Percentiles rank a stretch among this genome's conserved stretches.
Conservation (phyloP, 306 rosid species). For the Quercus variabilis region DNA sequence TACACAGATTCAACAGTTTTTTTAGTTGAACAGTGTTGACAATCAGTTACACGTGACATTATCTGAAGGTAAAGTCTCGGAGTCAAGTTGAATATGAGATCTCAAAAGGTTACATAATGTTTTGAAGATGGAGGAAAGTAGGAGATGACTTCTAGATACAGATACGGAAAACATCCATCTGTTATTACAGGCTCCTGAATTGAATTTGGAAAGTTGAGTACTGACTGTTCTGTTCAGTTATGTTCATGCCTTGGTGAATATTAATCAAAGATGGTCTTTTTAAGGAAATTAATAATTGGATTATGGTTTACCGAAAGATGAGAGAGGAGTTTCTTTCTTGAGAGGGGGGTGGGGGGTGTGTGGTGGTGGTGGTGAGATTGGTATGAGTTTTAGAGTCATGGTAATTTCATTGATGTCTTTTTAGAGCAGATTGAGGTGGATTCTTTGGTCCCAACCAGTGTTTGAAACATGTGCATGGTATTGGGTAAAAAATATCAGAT, state of each 20-base stretch:
- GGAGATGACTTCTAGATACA: no score
- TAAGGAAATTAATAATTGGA: not conserved
- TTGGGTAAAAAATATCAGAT: not conserved
- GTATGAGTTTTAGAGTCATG: no score
- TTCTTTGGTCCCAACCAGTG: not conserved
- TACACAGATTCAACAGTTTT: not conserved
- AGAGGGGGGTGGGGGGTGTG: no score
- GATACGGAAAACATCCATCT: no score
- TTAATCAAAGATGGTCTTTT: not conserved
- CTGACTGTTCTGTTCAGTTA: not conserved
- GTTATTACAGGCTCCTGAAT: not conserved
- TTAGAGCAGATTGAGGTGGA: not conserved
- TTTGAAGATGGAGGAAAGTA: no score
- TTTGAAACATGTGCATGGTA: not conserved
- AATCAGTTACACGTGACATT: not conserved
- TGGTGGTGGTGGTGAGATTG: no score
- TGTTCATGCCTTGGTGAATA: not conserved
- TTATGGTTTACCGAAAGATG: not conserved
- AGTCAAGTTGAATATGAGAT: not conserved
- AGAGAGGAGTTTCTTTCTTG: no score
- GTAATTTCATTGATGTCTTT: no score
- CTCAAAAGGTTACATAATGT: not conserved
- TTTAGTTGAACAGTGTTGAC: not conserved
- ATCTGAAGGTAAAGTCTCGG: not conserved
- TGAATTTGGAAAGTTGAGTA: not conserved